A percentile compares a stretch with the other conserved stretches of the same genome.
These are phyloP conservation scores for Centrapalus pauciflorus DNA, from an alignment of 129 eudicot genomes.

Conservation along the genomic window DNA sequence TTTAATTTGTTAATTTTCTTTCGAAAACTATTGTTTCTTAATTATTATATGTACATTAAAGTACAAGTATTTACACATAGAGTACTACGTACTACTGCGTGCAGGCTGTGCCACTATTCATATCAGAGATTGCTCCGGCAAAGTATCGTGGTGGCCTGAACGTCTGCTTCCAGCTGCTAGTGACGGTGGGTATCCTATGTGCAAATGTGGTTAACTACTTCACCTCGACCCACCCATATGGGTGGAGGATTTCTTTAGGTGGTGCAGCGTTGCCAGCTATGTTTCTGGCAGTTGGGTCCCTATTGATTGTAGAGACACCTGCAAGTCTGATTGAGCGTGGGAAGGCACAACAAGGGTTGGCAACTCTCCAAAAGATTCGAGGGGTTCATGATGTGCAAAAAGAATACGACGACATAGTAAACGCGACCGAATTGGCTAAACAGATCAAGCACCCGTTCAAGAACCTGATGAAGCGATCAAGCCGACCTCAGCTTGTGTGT, in stretches of 20 bases:
- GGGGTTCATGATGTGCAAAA: slow-evolving; percentile 50
- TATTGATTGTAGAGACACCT: slow-evolving; percentile 51
- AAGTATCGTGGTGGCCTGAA: slow-evolving; percentile 54
- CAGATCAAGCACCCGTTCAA: slow-evolving; percentile 46
- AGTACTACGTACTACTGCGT: neutral
- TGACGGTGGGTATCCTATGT: slow-evolving; percentile 52
- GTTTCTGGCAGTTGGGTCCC: slow-evolving; percentile 53
- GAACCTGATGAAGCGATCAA: slow-evolving; percentile 33
- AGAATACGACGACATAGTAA: slow-evolving; percentile 40
- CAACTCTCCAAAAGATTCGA: slow-evolving; percentile 36
- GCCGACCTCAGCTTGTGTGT: slow-evolving; percentile 40
- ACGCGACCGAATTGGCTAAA: slow-evolving; percentile 38
- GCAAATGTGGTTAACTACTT: slow-evolving; percentile 49
- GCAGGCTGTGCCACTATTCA: slow-evolving; percentile 69
- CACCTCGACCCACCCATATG: slow-evolving; percentile 35
- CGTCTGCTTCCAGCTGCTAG: slow-evolving; percentile 49
- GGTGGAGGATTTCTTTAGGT: slow-evolving; percentile 65
- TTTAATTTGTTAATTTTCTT: too few relatives aligned
- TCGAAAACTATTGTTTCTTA: too few relatives aligned
- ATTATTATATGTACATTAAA: neutral
- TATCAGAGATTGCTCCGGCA: slow-evolving; percentile 69
- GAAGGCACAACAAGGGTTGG: slow-evolving; percentile 18
- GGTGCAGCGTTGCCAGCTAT: slow-evolving; percentile 63
- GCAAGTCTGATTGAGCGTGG: slow-evolving; percentile 58
- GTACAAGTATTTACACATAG: neutral